Evolutionary conservation across 2,329 filamentous ascomycete genomes (phyloP), one percentile per base, ranked within the genome.

Genomic region (Pestalotiopsis sp.): DNA sequence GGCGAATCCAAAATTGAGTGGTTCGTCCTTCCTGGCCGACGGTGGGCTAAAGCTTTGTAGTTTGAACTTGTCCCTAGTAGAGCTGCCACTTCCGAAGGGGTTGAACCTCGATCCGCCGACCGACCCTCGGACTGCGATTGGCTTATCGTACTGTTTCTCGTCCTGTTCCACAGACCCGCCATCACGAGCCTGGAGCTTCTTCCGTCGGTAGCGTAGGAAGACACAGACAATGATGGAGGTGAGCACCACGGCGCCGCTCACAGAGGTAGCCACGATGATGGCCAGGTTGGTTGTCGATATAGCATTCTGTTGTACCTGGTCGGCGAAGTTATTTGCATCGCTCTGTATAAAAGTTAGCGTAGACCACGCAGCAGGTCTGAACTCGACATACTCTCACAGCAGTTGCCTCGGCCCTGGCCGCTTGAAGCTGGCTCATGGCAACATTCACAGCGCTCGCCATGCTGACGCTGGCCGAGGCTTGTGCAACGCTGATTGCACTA

Each of bases 401-500:
- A 58, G 69, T 74, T 44, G 71, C 71, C 5, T 69, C 67, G 5
- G 70, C 70, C 57, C 66, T 69, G 17, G 70, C 72, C 40, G 66
- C 72, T 66, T 75, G 71, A 9, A 77, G 74, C 66, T 73, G 71
- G 66, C 74, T 77, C 22, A 73, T 74, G 38, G 78, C 76, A 22
- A 77, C 77, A 67, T 81, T 78, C n/a, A 83, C 76, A 70, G 82
- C 86, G 78, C 86, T 89, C 59, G 82, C 83, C 17, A 89, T 82
- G 56, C 81, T 83, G 44, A 89, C 73, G 7, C 86, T 87, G 3
- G 84, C 87, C 66, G 87, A 85, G 10, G 76, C 78, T 75, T 86
- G 83, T 17, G 86, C 88, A 52, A 85, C 72, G 66, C 77, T 77
- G 55, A 89, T 80, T 2, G 85, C 85, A 64, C 71, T 71, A 62